Percentiles rank a stretch among this genome's conserved stretches.
These are phyloP conservation scores for Chrysochromulina tobinii DNA, from an alignment of 78 protist species.

Conservation along the genomic window DNA sequence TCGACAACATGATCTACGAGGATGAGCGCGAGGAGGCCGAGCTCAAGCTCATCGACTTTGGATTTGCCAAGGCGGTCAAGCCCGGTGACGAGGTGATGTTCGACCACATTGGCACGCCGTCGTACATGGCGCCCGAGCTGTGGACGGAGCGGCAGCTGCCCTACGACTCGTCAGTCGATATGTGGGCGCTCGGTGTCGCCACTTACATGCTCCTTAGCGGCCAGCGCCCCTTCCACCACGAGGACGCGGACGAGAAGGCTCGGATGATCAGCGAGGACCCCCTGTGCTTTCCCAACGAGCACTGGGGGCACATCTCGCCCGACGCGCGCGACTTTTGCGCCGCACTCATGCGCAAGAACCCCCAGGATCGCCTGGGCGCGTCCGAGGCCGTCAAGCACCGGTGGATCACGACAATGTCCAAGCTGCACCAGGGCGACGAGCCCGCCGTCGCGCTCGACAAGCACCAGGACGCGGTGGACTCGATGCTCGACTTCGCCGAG, in stretches of 20 bases:
- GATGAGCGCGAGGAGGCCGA: not conserved
- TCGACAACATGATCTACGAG: slow-evolving; percentile 8
- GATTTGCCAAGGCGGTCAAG: not conserved
- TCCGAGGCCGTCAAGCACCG: not conserved
- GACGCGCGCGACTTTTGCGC: not conserved
- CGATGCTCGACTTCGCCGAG: not conserved
- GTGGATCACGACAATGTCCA: not conserved
- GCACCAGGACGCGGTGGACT: not conserved
- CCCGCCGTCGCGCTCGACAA: not conserved
- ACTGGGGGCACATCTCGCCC: not conserved
- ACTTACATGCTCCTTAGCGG: not conserved
- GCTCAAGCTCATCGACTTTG: slow-evolving; percentile 22
- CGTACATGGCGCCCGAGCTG: slow-evolving; percentile 12
- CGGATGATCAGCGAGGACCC: not conserved
- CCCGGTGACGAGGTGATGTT: not conserved
- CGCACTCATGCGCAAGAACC: not conserved
- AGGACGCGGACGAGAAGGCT: not conserved
- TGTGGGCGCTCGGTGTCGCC: slow-evolving; percentile 16
- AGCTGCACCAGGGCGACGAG: not conserved
- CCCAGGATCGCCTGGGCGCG: not conserved
- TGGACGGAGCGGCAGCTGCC: not conserved
- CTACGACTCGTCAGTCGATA: slow-evolving; percentile 6
- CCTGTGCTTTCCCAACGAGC: not conserved
- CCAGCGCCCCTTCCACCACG: slow-evolving; percentile 1
- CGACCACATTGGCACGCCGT: not conserved